Conservation (phyloP, 2,329 filamentous ascomycete genomes). For the Neonectria sp. region DNA sequence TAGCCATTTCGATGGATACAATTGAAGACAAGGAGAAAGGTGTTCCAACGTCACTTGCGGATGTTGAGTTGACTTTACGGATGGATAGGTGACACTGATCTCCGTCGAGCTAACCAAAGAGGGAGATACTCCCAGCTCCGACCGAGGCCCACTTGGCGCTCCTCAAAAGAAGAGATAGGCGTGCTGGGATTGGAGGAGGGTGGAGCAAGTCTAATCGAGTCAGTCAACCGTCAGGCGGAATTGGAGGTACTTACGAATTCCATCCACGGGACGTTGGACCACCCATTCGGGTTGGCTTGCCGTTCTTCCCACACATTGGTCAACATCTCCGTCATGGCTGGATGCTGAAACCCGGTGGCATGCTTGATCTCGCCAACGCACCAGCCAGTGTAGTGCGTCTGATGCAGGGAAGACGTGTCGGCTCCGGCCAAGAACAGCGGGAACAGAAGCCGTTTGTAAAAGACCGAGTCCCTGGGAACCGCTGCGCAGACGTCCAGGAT, state of each 20-base stretch:
- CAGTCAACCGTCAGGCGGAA: background rate
- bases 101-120: constrained; percentile 13
- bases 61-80: too few species aligned
- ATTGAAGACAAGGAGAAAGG: too few species aligned
- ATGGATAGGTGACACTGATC: too few species aligned
- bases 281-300: constrained; percentile 27
- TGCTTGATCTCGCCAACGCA: constrained; percentile 45
- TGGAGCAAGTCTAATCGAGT: constrained; percentile 36
- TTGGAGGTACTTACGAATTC: constrained; percentile 43
- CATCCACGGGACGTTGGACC: constrained; percentile 47
- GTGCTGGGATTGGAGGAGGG: constrained; percentile 33
- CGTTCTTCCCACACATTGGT: constrained; percentile 46
- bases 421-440: constrained; percentile 48
- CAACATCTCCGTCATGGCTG: constrained; percentile 45
- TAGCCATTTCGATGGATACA: constrained; percentile 24
- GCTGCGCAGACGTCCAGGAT: constrained; percentile 46
- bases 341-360: constrained; percentile 45
- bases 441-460: constrained; percentile 49
- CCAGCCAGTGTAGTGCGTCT: constrained; percentile 45
- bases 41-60: too few species aligned
- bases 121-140: constrained; percentile 27
- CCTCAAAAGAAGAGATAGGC: constrained; percentile 41
- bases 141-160: background rate
- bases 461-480: constrained; percentile 39
- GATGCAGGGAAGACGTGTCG: constrained; percentile 42